Conservation (phyloP, 2,329 filamentous ascomycete species). For the Pezicula neosporulosa region DNA sequence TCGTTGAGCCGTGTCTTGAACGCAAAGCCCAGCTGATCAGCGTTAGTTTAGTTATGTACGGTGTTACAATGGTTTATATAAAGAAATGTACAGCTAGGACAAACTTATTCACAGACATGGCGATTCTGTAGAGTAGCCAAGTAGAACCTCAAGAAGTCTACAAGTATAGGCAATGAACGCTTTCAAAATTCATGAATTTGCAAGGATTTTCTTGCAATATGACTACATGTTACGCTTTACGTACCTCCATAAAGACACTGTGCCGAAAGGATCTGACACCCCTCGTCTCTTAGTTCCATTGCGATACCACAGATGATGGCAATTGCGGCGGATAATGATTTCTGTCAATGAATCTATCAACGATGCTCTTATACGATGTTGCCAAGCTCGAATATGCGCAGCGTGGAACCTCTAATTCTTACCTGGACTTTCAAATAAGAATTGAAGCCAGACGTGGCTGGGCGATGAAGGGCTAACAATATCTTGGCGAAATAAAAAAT, state of each 20-base stretch:
- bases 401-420: background rate
- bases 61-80: background rate
- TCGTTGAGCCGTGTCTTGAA: slow-evolving; percentile 33
- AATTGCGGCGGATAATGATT: slow-evolving; percentile 28
- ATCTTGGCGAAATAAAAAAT: background rate
- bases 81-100: background rate
- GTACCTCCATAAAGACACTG: slow-evolving; percentile 37
- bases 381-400: background rate
- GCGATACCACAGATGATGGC: slow-evolving; percentile 47
- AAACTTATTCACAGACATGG: slow-evolving; percentile 24
- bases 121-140: too few species aligned
- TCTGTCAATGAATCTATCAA: too few species aligned
- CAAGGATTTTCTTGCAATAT: background rate
- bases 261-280: slow-evolving; percentile 38
- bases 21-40: slow-evolving; percentile 39
- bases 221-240: slow-evolving; percentile 2
- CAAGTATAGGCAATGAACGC: too few species aligned
- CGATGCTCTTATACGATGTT: background rate
- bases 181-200: too few species aligned
- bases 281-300: slow-evolving; percentile 36
- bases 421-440: background rate
- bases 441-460: background rate
- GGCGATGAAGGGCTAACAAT: background rate
- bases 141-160: too few species aligned
- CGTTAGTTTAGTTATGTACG: slow-evolving; percentile 32